phyloP scores from a whole-genome alignment of 257 asterid genomes.

The Solanum megistacrolobum region DNA sequence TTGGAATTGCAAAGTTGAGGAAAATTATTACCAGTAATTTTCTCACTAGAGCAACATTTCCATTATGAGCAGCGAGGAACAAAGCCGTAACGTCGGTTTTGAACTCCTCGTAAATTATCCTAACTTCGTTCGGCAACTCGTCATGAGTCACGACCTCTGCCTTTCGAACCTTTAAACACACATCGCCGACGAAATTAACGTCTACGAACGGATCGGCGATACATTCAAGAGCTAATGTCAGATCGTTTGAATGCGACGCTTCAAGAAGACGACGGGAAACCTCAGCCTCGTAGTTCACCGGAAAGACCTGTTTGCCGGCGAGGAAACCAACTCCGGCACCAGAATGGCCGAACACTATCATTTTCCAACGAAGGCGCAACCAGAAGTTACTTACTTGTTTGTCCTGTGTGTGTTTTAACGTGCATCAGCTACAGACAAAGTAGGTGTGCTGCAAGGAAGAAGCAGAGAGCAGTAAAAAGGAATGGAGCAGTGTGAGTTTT shows the following conservation, averaged over 20 bases:
- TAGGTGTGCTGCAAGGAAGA: neutral
- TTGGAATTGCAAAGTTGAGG: neutral
- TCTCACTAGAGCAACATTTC: constrained; percentile 43
- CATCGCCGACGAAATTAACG: constrained; percentile 60
- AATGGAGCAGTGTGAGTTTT: constrained; percentile 2
- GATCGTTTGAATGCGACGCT: constrained; percentile 45
- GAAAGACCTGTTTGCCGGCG: constrained; percentile 59
- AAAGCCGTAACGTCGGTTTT: constrained; percentile 71
- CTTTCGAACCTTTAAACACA: constrained; percentile 54
- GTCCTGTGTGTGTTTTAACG: neutral
- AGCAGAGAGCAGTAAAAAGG: neutral
- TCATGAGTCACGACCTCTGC: constrained; percentile 37
- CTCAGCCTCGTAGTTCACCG: constrained; percentile 66
- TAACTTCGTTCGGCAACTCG: constrained; percentile 40
- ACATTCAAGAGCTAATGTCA: constrained; percentile 41
- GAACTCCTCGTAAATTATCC: constrained; percentile 46
- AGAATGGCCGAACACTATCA: constrained; percentile 40
- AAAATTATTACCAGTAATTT: constrained; percentile 36
- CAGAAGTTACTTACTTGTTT: neutral
- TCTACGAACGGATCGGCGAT: constrained; percentile 57
- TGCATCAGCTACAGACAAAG: neutral
- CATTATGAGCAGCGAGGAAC: constrained; percentile 50
- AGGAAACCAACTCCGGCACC: constrained; percentile 42
- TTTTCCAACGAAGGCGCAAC: neutral
- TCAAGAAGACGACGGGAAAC: constrained; percentile 63